These are phyloP conservation scores for Trapa bicornis DNA, from an alignment of 345 rosid genomes.

Conservation along the genomic window DNA sequence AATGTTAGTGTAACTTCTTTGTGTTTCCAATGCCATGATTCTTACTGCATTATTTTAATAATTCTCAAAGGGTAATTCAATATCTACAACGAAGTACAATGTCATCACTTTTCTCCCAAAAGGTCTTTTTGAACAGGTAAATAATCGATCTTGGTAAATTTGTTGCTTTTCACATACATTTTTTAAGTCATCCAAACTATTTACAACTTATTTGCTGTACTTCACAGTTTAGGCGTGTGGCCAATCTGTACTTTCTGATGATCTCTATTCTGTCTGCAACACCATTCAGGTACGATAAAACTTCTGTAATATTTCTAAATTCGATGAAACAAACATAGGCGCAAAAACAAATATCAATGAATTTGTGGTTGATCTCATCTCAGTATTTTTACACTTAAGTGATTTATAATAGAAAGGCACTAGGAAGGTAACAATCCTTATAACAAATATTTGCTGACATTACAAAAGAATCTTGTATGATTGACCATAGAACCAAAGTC, in stretches of 20 bases:
- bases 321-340: neutral
- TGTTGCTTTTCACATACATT: neutral
- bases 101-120: constrained; percentile 87
- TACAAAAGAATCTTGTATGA: neutral
- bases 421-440: neutral
- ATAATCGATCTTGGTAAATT: constrained; percentile 5
- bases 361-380: neutral
- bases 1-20: neutral
- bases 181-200: neutral
- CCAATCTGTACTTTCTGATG: constrained; percentile 86
- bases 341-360: neutral
- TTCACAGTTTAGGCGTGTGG: constrained; percentile 99
- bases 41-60: constrained; percentile 1
- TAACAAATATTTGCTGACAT: neutral
- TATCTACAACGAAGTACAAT: constrained; percentile 96
- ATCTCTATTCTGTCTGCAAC: constrained; percentile 90
- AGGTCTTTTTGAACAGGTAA: constrained; percentile 99
- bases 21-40: neutral
- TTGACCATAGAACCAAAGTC: neutral
- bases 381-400: neutral
- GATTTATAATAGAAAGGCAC: neutral
- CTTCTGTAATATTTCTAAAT: neutral
- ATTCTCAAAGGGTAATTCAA: constrained; percentile 60
- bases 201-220: constrained; percentile 18
- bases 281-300: constrained; percentile 65